A percentile compares a stretch with the other conserved stretches of the same genome.
Evolutionary conservation across 805 yeast species (phyloP).

Genomic region (Dipodascopsis tothii): DNA sequence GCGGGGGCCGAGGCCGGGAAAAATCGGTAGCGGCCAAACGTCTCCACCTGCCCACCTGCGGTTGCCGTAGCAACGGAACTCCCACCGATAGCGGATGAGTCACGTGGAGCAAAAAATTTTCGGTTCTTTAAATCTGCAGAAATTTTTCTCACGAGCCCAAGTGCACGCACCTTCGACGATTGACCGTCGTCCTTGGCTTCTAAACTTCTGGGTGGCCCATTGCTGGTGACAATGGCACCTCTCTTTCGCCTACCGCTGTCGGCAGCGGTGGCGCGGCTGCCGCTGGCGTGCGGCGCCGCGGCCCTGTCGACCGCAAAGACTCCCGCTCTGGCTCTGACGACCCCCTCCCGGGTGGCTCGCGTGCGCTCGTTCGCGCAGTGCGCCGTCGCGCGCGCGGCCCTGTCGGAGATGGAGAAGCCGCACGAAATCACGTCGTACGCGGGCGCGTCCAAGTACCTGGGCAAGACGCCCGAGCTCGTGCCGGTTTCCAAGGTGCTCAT

Average conservation of each 20-base stretch:
- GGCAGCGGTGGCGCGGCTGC: not conserved
- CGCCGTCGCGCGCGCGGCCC: not conserved
- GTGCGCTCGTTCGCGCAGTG: not conserved
- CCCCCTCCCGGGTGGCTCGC: not conserved
- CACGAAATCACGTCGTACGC: constrained; percentile 8
- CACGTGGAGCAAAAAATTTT: too few species aligned
- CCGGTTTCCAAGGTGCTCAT: constrained; percentile 82
- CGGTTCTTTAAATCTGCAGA: too few species aligned
- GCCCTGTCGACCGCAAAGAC: too few species aligned
- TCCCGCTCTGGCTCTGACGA: not conserved
- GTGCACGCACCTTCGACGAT: too few species aligned
- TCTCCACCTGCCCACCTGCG: too few species aligned
- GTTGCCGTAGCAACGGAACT: too few species aligned
- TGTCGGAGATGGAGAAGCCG: not conserved
- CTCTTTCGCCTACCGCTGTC: not conserved
- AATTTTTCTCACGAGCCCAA: too few species aligned
- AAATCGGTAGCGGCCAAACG: too few species aligned
- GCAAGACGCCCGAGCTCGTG: constrained; percentile 40
- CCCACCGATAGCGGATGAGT: too few species aligned
- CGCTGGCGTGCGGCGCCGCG: not conserved
- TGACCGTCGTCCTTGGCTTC: too few species aligned
- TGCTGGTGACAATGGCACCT: not conserved
- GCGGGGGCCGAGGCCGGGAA: too few species aligned
- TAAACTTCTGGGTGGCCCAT: not conserved
- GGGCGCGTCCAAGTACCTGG: constrained; percentile 18